phyloP scores from a whole-genome alignment of 345 rosid genomes.

The Dovyalis caffra region DNA sequence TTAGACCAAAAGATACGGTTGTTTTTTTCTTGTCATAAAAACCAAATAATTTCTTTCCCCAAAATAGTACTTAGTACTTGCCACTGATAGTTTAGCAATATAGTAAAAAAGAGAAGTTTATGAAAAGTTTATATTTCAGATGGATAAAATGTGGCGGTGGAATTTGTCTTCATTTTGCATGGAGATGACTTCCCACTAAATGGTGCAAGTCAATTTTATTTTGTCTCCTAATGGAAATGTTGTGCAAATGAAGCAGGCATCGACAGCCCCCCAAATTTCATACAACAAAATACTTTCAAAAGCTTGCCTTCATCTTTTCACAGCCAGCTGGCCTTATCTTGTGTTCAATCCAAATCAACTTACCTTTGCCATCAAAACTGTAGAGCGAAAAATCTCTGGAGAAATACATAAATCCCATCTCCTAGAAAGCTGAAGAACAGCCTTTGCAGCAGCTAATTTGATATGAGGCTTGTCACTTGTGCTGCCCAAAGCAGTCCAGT shows the following conservation, averaged over 20 bases:
- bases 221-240: background rate
- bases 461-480: constrained; percentile 42
- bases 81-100: no score
- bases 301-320: background rate
- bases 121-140: no score
- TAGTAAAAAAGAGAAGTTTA: no score
- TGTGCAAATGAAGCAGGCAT: no score
- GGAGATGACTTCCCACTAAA: no score
- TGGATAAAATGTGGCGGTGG: no score
- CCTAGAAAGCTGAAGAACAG: constrained; percentile 76
- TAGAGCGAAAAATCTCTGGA: constrained; percentile 58
- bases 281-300: background rate
- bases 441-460: constrained; percentile 85
- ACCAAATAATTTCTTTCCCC: background rate
- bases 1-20: background rate
- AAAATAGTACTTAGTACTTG: background rate
- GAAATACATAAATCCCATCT: constrained; percentile 91
- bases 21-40: background rate
- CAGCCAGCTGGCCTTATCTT: constrained; percentile 5
- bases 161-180: no score
- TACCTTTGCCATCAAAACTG: constrained; percentile 71
- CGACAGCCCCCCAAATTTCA: background rate
- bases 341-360: constrained; percentile 18
- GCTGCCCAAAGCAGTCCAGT: constrained; percentile 34
- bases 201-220: background rate